Conservation (phyloP, 2,329 filamentous ascomycete species). For the Monilinia aucupariae region DNA sequence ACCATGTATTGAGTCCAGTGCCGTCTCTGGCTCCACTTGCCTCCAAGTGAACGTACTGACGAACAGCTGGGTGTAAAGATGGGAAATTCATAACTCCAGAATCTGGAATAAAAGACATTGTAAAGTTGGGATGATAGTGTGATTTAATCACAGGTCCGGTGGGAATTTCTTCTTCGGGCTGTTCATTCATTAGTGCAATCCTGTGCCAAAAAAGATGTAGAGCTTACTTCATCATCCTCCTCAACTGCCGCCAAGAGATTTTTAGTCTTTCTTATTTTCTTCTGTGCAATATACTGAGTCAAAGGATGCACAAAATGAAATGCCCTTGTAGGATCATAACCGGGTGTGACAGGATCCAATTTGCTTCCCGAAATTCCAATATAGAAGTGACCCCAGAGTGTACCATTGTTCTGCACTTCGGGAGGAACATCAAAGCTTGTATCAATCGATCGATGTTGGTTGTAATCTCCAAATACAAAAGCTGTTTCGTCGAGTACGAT, state of each 20-base stretch:
- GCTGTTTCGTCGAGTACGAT: slow-evolving; percentile 74
- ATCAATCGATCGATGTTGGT: slow-evolving; percentile 71
- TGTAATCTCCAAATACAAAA: slow-evolving; percentile 74
- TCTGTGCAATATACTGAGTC: slow-evolving; percentile 86
- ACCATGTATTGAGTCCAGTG: slow-evolving; percentile 86
- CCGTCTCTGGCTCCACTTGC: slow-evolving; percentile 74
- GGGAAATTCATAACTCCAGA: slow-evolving; percentile 64
- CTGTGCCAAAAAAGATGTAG: slow-evolving; percentile 27
- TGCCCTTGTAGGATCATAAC: slow-evolving; percentile 69
- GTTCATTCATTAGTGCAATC: slow-evolving; percentile 42
- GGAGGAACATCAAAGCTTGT: slow-evolving; percentile 72
- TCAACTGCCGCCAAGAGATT: slow-evolving; percentile 62
- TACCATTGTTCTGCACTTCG: slow-evolving; percentile 83
- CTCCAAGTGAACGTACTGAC: slow-evolving; percentile 76
- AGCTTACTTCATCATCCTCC: slow-evolving; percentile 45
- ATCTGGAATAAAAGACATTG: slow-evolving; percentile 79
- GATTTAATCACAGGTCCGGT: slow-evolving; percentile 68
- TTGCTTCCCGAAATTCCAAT: slow-evolving; percentile 69
- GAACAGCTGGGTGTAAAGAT: slow-evolving; percentile 64
- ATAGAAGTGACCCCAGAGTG: slow-evolving; percentile 92
- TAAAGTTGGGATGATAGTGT: slow-evolving; percentile 95
- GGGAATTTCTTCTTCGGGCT: slow-evolving; percentile 45
- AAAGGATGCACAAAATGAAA: slow-evolving; percentile 80
- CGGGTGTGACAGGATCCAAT: slow-evolving; percentile 67
- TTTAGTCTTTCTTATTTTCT: slow-evolving; percentile 80